Evolutionary conservation across 257 asterid genomes (phyloP), one percentile per base, ranked within the genome.

Genomic region (Solanum peruvianum): DNA sequence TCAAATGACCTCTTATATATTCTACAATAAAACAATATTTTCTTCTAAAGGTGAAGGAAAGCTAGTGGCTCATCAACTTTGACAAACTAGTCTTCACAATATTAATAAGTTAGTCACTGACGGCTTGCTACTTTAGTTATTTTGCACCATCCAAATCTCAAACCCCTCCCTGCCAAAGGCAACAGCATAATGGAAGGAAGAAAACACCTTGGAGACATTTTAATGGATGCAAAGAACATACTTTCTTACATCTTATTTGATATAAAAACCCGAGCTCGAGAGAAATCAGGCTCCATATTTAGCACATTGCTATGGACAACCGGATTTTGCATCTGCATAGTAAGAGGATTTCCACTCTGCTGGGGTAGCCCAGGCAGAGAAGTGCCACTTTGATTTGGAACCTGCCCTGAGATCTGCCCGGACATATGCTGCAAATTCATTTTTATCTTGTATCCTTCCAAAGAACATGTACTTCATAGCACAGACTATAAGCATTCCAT

Each of bases 291-390:
- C 33, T 94, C 98, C 92, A 89, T 90, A 87, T 78, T 88, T 27
- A 88, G 85, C 75, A 86, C 87, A 89, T 82, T 91, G 18, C 89
- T 94, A 80, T 89, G 96, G 85, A 86, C 78, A 88, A 64, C 89
- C 47, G 94, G 94, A 92, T 92, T 94, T 91, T 96, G 99, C 93
- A 94, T 94, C 91, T 93, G 98, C 80, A 86, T 89, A 86, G 93
- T 88, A 85, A 91, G 82, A 90, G 93, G 87, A 89, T 89, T 94
- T 86, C 95, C 98, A 90, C 87, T 94, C 89, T 93, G 98, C 89
- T 92, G 98, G 45, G 91, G 89, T 60, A 90, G 86, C 75, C 92
- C 94, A 72, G 95, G 91, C 88, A 94, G 90, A 87, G 93, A 75
- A 70, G 86, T 33, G 87, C 93, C 93, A 90, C 92, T 90, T 88